Evolutionary conservation across 176 grass and related monocot species (phyloP).

Genomic region (Cenchrus americanus): DNA sequence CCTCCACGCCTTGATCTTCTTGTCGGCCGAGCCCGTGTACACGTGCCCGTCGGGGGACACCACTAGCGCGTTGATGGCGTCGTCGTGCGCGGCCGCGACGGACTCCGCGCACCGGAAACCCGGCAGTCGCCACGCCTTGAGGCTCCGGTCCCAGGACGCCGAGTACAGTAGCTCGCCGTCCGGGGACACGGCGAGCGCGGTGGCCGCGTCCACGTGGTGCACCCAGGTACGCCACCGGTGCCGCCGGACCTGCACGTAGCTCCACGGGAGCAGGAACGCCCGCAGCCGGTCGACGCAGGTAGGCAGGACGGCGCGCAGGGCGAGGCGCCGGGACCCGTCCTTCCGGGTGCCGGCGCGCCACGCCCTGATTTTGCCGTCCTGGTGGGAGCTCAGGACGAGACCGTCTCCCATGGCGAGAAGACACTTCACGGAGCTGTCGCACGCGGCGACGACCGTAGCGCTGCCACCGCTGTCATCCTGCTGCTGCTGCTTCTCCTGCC

Average conservation of each 20-base stretch:
- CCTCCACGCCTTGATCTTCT: constrained; percentile 54
- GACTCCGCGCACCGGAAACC: constrained; percentile 63
- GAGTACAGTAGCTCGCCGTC: constrained; percentile 67
- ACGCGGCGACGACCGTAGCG: neutral
- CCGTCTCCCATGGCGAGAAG: constrained; percentile 35
- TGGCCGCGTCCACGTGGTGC: constrained; percentile 62
- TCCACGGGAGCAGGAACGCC: constrained; percentile 45
- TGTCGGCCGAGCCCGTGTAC: constrained; percentile 72
- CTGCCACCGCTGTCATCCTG: neutral
- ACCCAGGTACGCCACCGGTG: constrained; percentile 66
- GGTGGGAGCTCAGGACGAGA: constrained; percentile 63
- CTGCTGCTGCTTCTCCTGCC: neutral
- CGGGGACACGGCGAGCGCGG: constrained; percentile 54
- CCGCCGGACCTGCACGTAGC: constrained; percentile 57
- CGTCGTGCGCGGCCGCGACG: constrained; percentile 50
- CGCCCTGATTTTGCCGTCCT: constrained; percentile 70
- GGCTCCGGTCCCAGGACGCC: constrained; percentile 61
- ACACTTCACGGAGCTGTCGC: constrained; percentile 54
- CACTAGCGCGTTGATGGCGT: constrained; percentile 69
- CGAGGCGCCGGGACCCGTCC: neutral
- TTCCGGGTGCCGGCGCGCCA: constrained; percentile 35
- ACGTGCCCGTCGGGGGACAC: constrained; percentile 54
- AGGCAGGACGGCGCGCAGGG: constrained; percentile 48
- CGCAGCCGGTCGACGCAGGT: constrained; percentile 49
- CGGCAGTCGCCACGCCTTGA: constrained; percentile 59